These are phyloP conservation scores for Cyamopsis tetragonoloba DNA, from an alignment of 306 rosid species.

Conservation along the genomic window DNA sequence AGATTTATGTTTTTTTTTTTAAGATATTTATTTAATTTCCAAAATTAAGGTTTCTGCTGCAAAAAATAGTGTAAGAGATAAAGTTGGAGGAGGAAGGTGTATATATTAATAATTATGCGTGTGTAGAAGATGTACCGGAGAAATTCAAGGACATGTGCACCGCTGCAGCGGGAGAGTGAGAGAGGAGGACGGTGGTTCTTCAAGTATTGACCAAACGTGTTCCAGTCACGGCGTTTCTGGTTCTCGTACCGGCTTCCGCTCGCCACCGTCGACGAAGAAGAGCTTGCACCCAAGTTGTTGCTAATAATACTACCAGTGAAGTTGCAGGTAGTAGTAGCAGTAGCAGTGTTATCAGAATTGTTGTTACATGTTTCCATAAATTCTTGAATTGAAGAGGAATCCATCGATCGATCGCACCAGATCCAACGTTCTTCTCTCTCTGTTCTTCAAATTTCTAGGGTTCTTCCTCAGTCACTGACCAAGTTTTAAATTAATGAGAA, in stretches of 20 bases:
- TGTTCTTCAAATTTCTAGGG: constrained; percentile 58
- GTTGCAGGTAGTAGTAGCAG: too few relatives aligned
- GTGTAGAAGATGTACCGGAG: constrained; percentile 39
- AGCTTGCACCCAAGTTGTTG: constrained; percentile 29
- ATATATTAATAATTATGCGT: neutral
- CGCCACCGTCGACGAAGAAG: too few relatives aligned
- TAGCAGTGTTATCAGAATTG: constrained; percentile 43
- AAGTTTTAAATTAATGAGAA: too few relatives aligned
- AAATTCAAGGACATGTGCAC: constrained; percentile 97
- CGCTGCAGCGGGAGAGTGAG: constrained; percentile 87
- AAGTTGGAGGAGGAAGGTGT: neutral
- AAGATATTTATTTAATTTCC: too few relatives aligned
- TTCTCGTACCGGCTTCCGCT: constrained; percentile 93
- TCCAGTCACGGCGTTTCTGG: constrained; percentile 98
- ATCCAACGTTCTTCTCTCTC: constrained; percentile 28
- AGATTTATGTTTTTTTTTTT: too few relatives aligned
- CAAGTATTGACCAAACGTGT: constrained; percentile 92
- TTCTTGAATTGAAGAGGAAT: constrained; percentile 62
- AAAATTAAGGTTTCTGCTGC: too few relatives aligned
- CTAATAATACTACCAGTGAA: constrained; percentile 8
- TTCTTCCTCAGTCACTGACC: constrained; percentile 42
- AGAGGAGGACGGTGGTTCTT: constrained; percentile 95
- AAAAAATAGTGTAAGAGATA: too few relatives aligned
- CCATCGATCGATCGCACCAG: too few relatives aligned
- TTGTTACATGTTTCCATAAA: constrained; percentile 56